phyloP scores from a whole-genome alignment of 1,284 basidiomycete genomes.

The Cutaneotrichosporon cavernicola region DNA sequence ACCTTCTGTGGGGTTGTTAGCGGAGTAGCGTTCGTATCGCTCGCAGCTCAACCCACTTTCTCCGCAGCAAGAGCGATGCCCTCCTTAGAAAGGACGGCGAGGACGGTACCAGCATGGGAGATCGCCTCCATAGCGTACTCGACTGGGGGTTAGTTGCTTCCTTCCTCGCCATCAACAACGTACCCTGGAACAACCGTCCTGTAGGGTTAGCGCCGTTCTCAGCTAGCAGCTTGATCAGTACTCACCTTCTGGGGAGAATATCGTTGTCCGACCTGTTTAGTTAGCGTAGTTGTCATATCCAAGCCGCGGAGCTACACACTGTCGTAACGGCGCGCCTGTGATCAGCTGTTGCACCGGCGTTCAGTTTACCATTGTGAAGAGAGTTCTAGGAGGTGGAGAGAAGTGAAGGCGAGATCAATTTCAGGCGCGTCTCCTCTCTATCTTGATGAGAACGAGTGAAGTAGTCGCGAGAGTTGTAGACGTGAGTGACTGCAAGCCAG shows the following conservation, averaged over 20 bases:
- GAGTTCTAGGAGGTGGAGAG: background rate
- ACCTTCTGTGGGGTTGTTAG: constrained; percentile 63
- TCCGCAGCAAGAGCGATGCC: constrained; percentile 98
- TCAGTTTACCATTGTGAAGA: constrained; percentile 35
- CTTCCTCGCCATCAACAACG: constrained; percentile 26
- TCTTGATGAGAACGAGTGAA: background rate
- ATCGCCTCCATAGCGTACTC: constrained; percentile 99
- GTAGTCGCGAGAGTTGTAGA: background rate
- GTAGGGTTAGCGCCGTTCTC: background rate
- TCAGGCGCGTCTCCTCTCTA: constrained; percentile 5
- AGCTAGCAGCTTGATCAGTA: background rate
- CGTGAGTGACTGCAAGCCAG: background rate
- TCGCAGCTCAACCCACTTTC: constrained; percentile 58
- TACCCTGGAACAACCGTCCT: constrained; percentile 2
- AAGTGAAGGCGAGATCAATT: background rate
- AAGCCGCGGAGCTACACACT: constrained; percentile 58
- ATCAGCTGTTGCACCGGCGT: constrained; percentile 19
- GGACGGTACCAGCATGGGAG: constrained; percentile 91
- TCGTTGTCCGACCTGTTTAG: constrained; percentile 66
- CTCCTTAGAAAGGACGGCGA: constrained; percentile 90
- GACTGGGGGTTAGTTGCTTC: constrained; percentile 58
- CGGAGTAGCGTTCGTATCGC: background rate
- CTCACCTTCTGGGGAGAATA: constrained; percentile 92
- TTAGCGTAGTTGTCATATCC: constrained; percentile 7
- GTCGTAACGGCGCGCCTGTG: constrained; percentile 81